Conservation (phyloP, 2,329 filamentous ascomycete species). For the Exophiala calicioides region DNA sequence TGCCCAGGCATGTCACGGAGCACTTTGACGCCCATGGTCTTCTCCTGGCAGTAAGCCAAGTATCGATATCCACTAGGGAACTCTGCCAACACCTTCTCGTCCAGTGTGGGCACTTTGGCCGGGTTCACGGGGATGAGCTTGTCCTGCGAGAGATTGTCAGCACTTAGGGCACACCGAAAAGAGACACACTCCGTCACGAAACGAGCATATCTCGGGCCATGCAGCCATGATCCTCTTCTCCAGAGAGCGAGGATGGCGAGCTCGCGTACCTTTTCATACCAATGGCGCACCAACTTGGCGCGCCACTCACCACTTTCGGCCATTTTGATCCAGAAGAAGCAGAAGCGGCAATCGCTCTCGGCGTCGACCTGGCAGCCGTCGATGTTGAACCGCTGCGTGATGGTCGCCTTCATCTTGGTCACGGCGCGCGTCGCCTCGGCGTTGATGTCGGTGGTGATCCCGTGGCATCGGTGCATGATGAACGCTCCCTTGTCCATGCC, state of each 20-base stretch:
- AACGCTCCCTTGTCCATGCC: slow-evolving; percentile 55
- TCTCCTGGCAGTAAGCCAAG: slow-evolving; percentile 48
- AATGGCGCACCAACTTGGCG: slow-evolving; percentile 47
- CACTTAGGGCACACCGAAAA: neutral
- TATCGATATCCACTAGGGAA: slow-evolving; percentile 51
- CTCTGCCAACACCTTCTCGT: slow-evolving; percentile 42
- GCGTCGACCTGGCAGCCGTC: slow-evolving; percentile 28
- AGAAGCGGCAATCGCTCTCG: slow-evolving; percentile 29
- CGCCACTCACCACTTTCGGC: slow-evolving; percentile 17
- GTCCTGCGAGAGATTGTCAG: slow-evolving; percentile 38
- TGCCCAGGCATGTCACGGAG: slow-evolving; percentile 45
- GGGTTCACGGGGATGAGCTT: slow-evolving; percentile 52
- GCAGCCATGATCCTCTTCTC: too few species aligned
- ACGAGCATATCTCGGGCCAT: too few species aligned
- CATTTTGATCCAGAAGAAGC: slow-evolving; percentile 27
- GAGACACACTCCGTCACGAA: too few species aligned
- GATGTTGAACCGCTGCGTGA: slow-evolving; percentile 51
- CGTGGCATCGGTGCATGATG: slow-evolving; percentile 60
- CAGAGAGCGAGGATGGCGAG: neutral
- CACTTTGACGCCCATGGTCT: slow-evolving; percentile 49
- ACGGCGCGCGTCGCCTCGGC: slow-evolving; percentile 44
- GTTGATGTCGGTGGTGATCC: slow-evolving; percentile 50
- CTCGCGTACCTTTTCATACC: slow-evolving; percentile 49
- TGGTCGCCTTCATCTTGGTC: slow-evolving; percentile 58
- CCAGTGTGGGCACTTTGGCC: slow-evolving; percentile 42